These are phyloP conservation scores for Gonium pectorale DNA, from an alignment of 139 green algal genomes.

Conservation along the genomic window DNA sequence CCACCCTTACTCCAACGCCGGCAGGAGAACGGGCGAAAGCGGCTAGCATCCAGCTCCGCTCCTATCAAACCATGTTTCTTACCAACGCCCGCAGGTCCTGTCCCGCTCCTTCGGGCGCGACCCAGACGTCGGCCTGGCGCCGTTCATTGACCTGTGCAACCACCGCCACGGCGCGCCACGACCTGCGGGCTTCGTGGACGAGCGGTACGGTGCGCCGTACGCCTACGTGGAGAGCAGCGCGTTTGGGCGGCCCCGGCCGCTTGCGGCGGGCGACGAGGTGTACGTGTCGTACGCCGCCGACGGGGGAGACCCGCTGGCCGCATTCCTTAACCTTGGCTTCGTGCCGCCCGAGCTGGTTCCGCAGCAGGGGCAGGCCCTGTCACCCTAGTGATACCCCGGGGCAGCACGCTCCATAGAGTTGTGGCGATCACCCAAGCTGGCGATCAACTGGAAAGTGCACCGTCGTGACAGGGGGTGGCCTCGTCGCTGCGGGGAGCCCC, in stretches of 20 bases:
- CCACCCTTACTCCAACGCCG: too few relatives aligned
- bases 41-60: too few relatives aligned
- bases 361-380: not conserved
- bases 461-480: too few relatives aligned
- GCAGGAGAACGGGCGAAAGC: too few relatives aligned
- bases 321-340: conserved; percentile 54
- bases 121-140: conserved; percentile 38
- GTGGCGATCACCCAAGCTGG: too few relatives aligned
- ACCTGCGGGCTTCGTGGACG: conserved; percentile 9
- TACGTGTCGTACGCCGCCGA: conserved; percentile 46
- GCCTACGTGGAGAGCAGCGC: not conserved
- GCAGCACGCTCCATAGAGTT: too few relatives aligned
- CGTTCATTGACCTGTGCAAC: conserved; percentile 54
- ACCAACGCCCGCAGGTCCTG: conserved; percentile 13
- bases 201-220: not conserved
- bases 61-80: not conserved
- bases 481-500: too few relatives aligned
- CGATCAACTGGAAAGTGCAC: too few relatives aligned
- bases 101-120: conserved; percentile 45
- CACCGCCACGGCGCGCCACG: conserved; percentile 15
- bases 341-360: conserved; percentile 44
- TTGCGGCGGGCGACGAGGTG: conserved; percentile 52
- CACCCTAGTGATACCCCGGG: too few relatives aligned
- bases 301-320: not conserved
- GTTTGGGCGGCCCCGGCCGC: not conserved